Evolutionary conservation across 2,329 filamentous ascomycete genomes (phyloP), one percentile per base, ranked within the genome.

Genomic region (Rhynchosporium graminicola): DNA sequence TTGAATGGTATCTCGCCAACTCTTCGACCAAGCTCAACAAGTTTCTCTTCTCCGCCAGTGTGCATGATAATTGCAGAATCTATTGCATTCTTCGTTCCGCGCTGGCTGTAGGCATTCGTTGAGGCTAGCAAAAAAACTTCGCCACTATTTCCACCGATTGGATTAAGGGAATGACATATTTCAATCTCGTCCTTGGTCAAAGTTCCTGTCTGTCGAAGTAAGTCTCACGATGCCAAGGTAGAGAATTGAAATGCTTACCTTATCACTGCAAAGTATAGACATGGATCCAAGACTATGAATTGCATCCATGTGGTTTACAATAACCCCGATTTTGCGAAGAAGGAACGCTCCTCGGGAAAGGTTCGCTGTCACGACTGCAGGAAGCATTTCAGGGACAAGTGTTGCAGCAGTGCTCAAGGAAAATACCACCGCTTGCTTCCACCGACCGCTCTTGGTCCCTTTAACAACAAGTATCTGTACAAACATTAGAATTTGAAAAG

Each of bases 181-280:
- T 36, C 56, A 36, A 63, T 38, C 33, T 63, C 58, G 38, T 63
- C 62, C n/a, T 63, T 63, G 33, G 62, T 63, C 45, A 63, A 61
- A 13, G 61, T 63, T 26, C 55, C 56, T 4, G 57, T 63, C 62
- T 45, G 29, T 8, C 6, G 9, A 36, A 9, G 26, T 54, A 38
- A 31, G n/a, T 40, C 43, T 12, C 40, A 57, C 9, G 20, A 15
- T 31, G 10, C 8, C 3, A 28, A n/a, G 33, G 13, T 12, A 57
- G 8, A 31, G 28, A 15, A 28, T 20, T 5, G 12, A n/a, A 13
- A 31, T 31, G 9, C 54, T 43, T 57, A 57, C 40, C 40, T 63
- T 63, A n/a, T 63, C 58, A 40, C 62, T 63, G 36, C 62, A 63
- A 20, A 63, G 40, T 15, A 63, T 45, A 8, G 58, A 42, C 45